phyloP scores from a whole-genome alignment of 352 stramenopile genomes.

The Phytopythium delawarense region DNA sequence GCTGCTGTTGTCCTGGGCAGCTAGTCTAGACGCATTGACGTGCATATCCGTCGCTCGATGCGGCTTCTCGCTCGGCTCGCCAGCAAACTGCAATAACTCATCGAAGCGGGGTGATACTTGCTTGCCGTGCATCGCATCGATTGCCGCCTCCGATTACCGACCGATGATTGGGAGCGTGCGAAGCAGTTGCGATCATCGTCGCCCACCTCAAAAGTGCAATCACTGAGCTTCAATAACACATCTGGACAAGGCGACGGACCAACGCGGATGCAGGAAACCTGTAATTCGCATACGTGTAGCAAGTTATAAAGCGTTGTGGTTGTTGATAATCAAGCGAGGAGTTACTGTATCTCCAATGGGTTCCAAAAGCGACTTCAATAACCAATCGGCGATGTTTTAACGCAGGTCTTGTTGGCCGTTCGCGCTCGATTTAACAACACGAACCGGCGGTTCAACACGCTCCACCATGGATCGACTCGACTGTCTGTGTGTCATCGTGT shows the following conservation, averaged over 20 bases:
- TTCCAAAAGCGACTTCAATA: not conserved
- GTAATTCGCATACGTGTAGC: too few relatives aligned
- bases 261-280: not conserved
- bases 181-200: not conserved
- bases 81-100: conserved; percentile 4
- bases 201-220: not conserved
- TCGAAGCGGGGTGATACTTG: not conserved
- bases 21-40: too few relatives aligned
- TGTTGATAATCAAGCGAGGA: too few relatives aligned
- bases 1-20: too few relatives aligned
- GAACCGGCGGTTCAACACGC: not conserved
- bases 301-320: too few relatives aligned
- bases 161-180: not conserved
- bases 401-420: not conserved
- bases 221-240: conserved; percentile 4
- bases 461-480: too few relatives aligned
- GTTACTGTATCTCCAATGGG: not conserved
- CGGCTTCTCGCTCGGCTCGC: too few relatives aligned
- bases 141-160: not conserved
- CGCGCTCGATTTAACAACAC: not conserved
- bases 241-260: not conserved
- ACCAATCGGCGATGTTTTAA: not conserved
- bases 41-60: too few relatives aligned
- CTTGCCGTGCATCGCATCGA: too few relatives aligned
- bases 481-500: too few relatives aligned